A percentile compares a stretch with the other conserved stretches of the same genome.
Conservation (phyloP, 495 filamentous ascomycete species). For the Pyrenula massariospora region DNA sequence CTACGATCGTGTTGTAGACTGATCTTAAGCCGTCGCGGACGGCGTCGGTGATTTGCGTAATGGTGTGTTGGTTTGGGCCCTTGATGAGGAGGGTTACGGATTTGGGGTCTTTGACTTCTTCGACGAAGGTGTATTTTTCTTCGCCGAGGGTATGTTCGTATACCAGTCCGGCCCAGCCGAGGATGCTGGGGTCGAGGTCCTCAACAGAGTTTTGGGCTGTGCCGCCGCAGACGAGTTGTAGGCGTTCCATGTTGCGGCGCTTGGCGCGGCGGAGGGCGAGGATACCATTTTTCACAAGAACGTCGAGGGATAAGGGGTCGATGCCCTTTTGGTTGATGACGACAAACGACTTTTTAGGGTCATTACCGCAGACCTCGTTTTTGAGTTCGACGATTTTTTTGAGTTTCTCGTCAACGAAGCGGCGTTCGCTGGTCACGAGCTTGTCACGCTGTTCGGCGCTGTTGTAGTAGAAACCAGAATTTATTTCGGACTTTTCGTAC, state of each 20-base stretch:
- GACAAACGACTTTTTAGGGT: slow-evolving; percentile 91
- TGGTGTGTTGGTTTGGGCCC: slow-evolving; percentile 92
- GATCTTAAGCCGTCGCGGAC: slow-evolving; percentile 92
- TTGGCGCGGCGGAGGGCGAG: slow-evolving; percentile 88
- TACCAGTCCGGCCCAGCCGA: slow-evolving; percentile 92
- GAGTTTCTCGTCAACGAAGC: slow-evolving; percentile 93
- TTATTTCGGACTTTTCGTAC: slow-evolving; percentile 99
- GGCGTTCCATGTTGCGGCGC: slow-evolving; percentile 94
- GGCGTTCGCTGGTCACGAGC: slow-evolving; percentile 90
- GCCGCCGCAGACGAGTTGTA: slow-evolving; percentile 90
- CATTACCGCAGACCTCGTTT: slow-evolving; percentile 91
- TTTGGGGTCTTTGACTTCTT: slow-evolving; percentile 97
- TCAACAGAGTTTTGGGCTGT: slow-evolving; percentile 91
- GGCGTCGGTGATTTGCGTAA: slow-evolving; percentile 89
- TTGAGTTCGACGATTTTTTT: slow-evolving; percentile 97
- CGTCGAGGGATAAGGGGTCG: slow-evolving; percentile 88
- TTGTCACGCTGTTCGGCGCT: slow-evolving; percentile 94
- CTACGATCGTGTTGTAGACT: slow-evolving; percentile 98
- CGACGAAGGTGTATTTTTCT: slow-evolving; percentile 98
- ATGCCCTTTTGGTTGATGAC: slow-evolving; percentile 99
- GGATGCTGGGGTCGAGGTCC: slow-evolving; percentile 74
- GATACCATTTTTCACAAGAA: slow-evolving; percentile 95
- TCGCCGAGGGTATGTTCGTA: slow-evolving; percentile 97
- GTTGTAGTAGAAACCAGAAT: slow-evolving; percentile 98
- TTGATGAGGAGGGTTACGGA: slow-evolving; percentile 98